phyloP scores from a whole-genome alignment of 495 filamentous ascomycete species.

The Schizothecium vesticola region DNA sequence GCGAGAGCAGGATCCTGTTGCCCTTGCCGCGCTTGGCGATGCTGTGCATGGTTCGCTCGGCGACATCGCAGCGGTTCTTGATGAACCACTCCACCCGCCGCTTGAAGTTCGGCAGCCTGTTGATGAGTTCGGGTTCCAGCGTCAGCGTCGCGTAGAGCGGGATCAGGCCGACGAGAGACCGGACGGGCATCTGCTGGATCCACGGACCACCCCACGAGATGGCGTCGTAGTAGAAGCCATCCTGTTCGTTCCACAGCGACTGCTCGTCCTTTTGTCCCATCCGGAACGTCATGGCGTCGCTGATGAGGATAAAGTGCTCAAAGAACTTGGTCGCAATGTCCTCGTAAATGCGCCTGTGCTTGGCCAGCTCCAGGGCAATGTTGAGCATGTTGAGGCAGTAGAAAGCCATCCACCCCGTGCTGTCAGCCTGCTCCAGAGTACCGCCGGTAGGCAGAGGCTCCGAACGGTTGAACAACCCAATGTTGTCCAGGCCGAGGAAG shows the following conservation, averaged over 20 bases:
- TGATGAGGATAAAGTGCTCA: constrained; percentile 96
- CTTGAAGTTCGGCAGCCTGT: constrained; percentile 90
- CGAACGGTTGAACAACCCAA: constrained; percentile 95
- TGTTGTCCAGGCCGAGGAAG: constrained; percentile 95
- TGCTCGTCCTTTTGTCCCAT: constrained; percentile 67
- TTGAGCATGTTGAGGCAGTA: constrained; percentile 95
- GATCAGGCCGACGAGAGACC: constrained; percentile 88
- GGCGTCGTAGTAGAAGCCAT: constrained; percentile 97
- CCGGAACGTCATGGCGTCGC: constrained; percentile 93
- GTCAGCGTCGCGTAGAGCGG: constrained; percentile 89
- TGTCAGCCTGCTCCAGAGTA: constrained; percentile 90
- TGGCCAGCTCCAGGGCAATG: constrained; percentile 88
- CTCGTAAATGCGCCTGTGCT: constrained; percentile 93
- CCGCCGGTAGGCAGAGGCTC: constrained; percentile 92
- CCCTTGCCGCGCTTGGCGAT: constrained; percentile 85
- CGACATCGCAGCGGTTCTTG: constrained; percentile 74
- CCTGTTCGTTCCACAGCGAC: constrained; percentile 91
- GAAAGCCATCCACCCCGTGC: constrained; percentile 98
- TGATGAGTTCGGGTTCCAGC: constrained; percentile 87
- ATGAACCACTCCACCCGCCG: constrained; percentile 89
- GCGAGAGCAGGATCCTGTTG: constrained; percentile 73
- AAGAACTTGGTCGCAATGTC: constrained; percentile 99
- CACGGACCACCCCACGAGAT: constrained; percentile 92
- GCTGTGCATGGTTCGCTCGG: constrained; percentile 86
- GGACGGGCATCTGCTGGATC: constrained; percentile 85